Conservation (phyloP, 2,329 filamentous ascomycete species). For the Trichoderma simmonsii region DNA sequence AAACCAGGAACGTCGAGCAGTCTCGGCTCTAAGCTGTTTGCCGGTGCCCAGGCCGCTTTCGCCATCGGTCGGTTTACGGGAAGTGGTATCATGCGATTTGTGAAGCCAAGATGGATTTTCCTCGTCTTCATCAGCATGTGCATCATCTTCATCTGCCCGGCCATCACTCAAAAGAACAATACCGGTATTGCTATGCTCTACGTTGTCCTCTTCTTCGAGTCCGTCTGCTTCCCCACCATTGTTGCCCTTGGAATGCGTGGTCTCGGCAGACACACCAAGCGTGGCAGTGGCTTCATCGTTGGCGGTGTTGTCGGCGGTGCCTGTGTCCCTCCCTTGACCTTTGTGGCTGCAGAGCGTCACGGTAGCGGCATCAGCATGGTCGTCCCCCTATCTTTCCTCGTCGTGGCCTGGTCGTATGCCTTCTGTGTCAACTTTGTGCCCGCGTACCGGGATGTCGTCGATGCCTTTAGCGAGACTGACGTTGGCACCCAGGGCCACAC, state of each 20-base stretch:
- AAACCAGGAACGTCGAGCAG: constrained; percentile 49
- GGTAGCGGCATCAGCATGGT: constrained; percentile 62
- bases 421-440: constrained; percentile 65
- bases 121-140: constrained; percentile 60
- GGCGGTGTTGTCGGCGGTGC: constrained; percentile 71
- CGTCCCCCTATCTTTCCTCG: constrained; percentile 61
- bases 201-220: constrained; percentile 73
- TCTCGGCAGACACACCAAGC: constrained; percentile 72
- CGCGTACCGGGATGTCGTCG: constrained; percentile 59
- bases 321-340: constrained; percentile 68
- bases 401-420: constrained; percentile 55
- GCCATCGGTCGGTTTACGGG: constrained; percentile 70
- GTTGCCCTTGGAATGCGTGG: constrained; percentile 74
- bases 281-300: constrained; percentile 67
- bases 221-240: constrained; percentile 77
- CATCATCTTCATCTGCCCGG: constrained; percentile 58
- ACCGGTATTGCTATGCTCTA: constrained; percentile 61
- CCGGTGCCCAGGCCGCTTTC: constrained; percentile 71
- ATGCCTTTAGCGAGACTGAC: constrained; percentile 50
- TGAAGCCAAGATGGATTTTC: constrained; percentile 66
- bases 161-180: constrained; percentile 46
- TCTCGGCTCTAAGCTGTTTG: constrained; percentile 63
- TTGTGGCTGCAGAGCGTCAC: constrained; percentile 62
- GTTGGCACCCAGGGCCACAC: constrained; percentile 37
- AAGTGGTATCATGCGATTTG: constrained; percentile 62